Evolutionary conservation across 2,329 filamentous ascomycete genomes (phyloP).

Genomic region (Colletotrichum agaves): DNA sequence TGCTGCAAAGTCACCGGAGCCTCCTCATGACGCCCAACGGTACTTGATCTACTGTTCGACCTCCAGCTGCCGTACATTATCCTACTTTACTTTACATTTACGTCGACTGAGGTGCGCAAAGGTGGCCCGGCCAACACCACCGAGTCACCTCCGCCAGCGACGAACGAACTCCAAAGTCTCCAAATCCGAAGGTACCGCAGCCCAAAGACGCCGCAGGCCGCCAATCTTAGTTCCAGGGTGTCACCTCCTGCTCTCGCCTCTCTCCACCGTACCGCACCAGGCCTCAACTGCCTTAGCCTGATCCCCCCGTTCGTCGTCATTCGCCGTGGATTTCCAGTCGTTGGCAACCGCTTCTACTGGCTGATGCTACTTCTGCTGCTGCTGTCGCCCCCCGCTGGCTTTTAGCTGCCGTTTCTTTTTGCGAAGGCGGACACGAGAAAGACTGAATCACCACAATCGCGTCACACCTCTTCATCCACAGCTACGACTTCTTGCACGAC

Average conservation of each 20-base stretch:
- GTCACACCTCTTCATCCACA: too few relatives aligned
- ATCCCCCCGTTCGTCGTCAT: not conserved
- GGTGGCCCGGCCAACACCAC: not conserved
- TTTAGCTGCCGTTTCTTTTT: not conserved
- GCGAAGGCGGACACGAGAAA: too few relatives aligned
- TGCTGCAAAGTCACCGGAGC: not conserved
- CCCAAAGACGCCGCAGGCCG: not conserved
- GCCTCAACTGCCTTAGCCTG: conserved; percentile 13
- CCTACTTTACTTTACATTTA: too few relatives aligned
- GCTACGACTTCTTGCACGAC: too few relatives aligned
- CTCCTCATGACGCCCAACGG: conserved; percentile 8
- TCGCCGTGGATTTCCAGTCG: not conserved
- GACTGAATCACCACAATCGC: too few relatives aligned
- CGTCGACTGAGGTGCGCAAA: too few relatives aligned
- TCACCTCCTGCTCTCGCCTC: conserved; percentile 5
- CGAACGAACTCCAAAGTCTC: not conserved
- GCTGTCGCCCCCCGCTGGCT: not conserved
- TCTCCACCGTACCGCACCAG: conserved; percentile 18
- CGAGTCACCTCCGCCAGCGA: not conserved
- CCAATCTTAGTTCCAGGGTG: conserved; percentile 17
- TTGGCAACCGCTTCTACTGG: not conserved
- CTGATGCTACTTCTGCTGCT: not conserved
- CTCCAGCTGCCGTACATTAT: not conserved
- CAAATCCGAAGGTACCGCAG: not conserved
- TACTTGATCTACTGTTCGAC: not conserved